Evolutionary conservation across 345 rosid species (phyloP).

Genomic region (Kernera saxatilis): DNA sequence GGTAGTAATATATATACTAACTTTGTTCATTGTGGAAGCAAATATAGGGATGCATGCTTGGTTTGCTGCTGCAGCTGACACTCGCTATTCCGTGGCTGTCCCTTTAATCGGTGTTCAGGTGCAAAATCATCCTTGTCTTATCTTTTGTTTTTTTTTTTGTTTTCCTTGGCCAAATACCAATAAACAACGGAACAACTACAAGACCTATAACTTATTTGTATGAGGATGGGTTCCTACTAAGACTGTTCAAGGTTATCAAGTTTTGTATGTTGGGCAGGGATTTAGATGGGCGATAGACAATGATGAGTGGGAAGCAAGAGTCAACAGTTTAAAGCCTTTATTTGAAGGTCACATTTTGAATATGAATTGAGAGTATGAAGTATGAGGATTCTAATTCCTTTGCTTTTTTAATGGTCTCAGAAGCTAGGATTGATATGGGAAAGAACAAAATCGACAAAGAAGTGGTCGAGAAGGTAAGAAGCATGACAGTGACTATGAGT

Average conservation of each 20-base stretch:
- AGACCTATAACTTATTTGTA: not conserved
- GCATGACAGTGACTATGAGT: not conserved
- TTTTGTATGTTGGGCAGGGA: constrained; percentile 43
- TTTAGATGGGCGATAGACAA: constrained; percentile 86
- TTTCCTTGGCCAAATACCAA: not conserved
- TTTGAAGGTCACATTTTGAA: constrained; percentile 60
- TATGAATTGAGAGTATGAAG: not conserved
- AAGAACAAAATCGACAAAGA: constrained; percentile 67
- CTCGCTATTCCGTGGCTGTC: constrained; percentile 58
- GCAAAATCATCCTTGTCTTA: not conserved
- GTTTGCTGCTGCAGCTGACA: constrained; percentile 84
- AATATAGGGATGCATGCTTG: constrained; percentile 92
- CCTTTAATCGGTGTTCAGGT: constrained; percentile 95
- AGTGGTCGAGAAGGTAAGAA: constrained; percentile 68
- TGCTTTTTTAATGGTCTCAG: constrained; percentile 37
- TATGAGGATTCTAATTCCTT: not conserved
- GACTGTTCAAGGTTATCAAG: not conserved
- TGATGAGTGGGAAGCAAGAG: constrained; percentile 78
- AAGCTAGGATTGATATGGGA: constrained; percentile 58
- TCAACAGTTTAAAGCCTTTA: constrained; percentile 64
- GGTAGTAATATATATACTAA: not conserved
- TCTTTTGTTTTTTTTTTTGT: not conserved
- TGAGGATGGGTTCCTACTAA: not conserved
- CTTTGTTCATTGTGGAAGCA: not conserved
- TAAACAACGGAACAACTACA: not conserved